These are phyloP conservation scores for Geoglossum glabrum DNA, from an alignment of 495 filamentous ascomycete species.

Conservation along the genomic window DNA sequence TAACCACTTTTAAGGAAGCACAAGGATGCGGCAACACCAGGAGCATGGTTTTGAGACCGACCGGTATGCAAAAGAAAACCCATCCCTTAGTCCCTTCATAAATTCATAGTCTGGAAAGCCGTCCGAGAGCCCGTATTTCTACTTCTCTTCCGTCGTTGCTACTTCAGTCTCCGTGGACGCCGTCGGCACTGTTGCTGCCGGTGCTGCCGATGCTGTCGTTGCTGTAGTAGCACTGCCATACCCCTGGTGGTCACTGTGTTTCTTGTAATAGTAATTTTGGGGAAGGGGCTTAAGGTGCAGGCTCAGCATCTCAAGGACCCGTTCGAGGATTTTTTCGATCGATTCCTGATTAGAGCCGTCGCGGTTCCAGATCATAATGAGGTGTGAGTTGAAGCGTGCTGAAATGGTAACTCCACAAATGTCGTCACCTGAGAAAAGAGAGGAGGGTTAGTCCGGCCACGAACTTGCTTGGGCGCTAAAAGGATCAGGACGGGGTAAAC, in stretches of 20 bases:
- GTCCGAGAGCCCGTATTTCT: neutral
- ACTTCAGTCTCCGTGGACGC: neutral
- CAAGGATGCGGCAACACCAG: no score
- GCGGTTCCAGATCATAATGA: slow-evolving; percentile 79
- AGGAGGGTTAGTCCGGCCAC: neutral
- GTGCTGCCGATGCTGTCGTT: neutral
- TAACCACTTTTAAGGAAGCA: no score
- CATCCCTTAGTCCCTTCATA: neutral
- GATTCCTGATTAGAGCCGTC: slow-evolving; percentile 49
- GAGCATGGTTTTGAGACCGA: neutral
- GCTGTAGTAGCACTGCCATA: slow-evolving; percentile 21
- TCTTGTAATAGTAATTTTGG: slow-evolving; percentile 48
- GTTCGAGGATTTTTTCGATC: slow-evolving; percentile 45
- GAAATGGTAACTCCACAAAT: slow-evolving; percentile 55
- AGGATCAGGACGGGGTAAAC: neutral
- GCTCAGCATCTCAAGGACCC: slow-evolving; percentile 47
- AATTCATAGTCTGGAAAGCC: neutral
- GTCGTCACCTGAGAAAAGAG: slow-evolving; percentile 39
- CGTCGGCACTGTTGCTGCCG: neutral
- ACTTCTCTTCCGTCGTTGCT: neutral
- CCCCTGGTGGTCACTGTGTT: slow-evolving; percentile 35
- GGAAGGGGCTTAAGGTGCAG: slow-evolving; percentile 44
- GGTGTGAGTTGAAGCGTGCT: slow-evolving; percentile 54
- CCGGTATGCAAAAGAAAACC: neutral
- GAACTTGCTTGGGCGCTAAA: neutral